A percentile compares a stretch with the other conserved stretches of the same genome.
Conservation (phyloP, 495 filamentous ascomycete genomes). For the Pseudevernia furfuracea region DNA sequence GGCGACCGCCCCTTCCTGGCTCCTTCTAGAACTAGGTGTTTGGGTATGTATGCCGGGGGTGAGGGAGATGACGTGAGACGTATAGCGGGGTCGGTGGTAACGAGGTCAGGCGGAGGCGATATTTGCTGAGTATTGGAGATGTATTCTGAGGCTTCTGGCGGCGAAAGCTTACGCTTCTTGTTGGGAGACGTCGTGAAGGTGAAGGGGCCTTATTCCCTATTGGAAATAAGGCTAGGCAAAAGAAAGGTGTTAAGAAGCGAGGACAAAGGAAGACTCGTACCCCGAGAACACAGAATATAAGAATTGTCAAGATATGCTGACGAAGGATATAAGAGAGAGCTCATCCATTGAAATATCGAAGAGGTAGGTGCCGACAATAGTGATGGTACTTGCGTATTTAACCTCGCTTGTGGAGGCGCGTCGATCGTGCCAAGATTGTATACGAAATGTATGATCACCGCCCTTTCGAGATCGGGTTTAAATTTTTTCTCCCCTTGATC, state of each 20-base stretch:
- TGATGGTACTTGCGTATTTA: not conserved
- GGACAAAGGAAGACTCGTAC: not conserved
- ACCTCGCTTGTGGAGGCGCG: not conserved
- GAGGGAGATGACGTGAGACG: slow-evolving; percentile 18
- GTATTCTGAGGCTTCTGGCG: slow-evolving; percentile 12
- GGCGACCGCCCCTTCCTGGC: slow-evolving; percentile 22
- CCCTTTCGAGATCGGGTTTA: too few species aligned
- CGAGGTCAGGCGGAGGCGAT: slow-evolving; percentile 10
- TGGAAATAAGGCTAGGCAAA: slow-evolving; percentile 27
- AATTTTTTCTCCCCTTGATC: too few species aligned
- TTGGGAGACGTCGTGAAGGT: slow-evolving; percentile 29
- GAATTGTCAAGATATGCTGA: not conserved
- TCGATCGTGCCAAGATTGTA: not conserved
- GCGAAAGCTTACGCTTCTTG: slow-evolving; percentile 29
- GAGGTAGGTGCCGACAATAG: not conserved
- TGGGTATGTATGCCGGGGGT: slow-evolving; percentile 17
- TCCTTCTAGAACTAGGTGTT: slow-evolving; percentile 20
- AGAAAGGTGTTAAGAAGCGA: not conserved
- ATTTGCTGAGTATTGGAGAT: slow-evolving; percentile 10
- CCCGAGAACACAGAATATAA: not conserved
- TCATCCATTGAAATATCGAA: not conserved
- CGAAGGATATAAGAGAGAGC: not conserved
- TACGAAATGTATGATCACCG: too few species aligned
- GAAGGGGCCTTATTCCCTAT: slow-evolving; percentile 27
- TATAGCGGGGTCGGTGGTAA: slow-evolving; percentile 8